Base-by-base conservation (phyloP, 495 filamentous ascomycete genomes). In the Neurospora terricola region DNA sequence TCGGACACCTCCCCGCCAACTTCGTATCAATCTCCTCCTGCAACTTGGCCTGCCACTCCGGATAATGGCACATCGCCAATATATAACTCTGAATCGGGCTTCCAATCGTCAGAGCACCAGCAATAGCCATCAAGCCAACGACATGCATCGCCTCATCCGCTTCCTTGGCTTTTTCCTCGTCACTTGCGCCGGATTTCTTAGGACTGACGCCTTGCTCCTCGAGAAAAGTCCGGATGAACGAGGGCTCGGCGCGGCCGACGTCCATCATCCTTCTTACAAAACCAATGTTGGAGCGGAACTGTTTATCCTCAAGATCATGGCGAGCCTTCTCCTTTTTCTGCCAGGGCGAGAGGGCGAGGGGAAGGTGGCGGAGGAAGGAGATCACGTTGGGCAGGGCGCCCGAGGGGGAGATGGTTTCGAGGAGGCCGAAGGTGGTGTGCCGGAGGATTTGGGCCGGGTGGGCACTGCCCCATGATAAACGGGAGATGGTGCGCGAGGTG, bases 61-160 rank as follows among this genome's bases (percentile, higher is more conserved):
- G 88, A 76, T 88, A 87, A 73, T 87, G 86, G 73, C 84, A 82
- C 87, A 90, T 89, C 23, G 89, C 88, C 18, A 90, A 76, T 21
- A 90, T 77, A 72, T 86, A 90, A 27, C 82, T 86, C 79, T 89
- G 85, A 70, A 90, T 86, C 3, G 87, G 84, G 43, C 81, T 83
- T 1, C 84, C 84, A 71, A 86, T 86, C 16, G 84, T 86, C 68
- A 86, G 39, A 4, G 84, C 83, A 0, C 84, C 84, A 0, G 84
- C 84, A 59, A 86, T 86, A 3, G 84, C 84, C 84, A 86, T 86
- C 72, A 84, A 73, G 0, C 83, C 83, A n/a, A 86, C 82, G 0
- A 84, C 83, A 54, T 83, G 76, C 70, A 77, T 83, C 1, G 83
- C 84, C 74, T 86, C 84, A 21, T 73, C 73, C 69, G 74, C 77